Evolutionary conservation across 768 basidiomycete genomes (phyloP).

Genomic region (Lactarius indigo): DNA sequence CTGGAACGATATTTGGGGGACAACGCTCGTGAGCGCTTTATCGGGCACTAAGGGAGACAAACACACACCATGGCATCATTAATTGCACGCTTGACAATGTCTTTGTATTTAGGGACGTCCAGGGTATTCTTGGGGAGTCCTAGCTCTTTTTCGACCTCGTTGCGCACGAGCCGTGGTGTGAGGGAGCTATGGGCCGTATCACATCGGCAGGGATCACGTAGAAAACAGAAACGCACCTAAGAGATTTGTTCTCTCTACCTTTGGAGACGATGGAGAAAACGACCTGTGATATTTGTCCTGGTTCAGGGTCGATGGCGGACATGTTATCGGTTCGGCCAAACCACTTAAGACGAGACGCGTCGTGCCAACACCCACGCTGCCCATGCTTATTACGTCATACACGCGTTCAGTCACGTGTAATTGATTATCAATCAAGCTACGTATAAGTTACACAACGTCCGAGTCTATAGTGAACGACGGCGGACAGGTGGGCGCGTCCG

Average conservation of each 20-base stretch:
- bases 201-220: background rate
- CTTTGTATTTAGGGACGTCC: background rate
- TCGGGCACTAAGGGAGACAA: background rate
- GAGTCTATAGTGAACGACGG: constrained; percentile 45
- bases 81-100: constrained; percentile 15
- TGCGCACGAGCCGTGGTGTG: constrained; percentile 21
- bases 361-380: background rate
- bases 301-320: background rate
- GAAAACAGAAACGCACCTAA: background rate
- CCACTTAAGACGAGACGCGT: background rate
- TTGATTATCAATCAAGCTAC: constrained; percentile 1
- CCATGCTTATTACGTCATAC: constrained; percentile 3
- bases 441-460: background rate
- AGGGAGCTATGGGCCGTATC: constrained; percentile 6
- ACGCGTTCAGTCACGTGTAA: background rate
- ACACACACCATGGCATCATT: constrained; percentile 16
- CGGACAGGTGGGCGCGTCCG: constrained; percentile 64
- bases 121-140: constrained; percentile 5
- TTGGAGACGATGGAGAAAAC: constrained; percentile 13
- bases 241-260: constrained; percentile 4
- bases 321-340: background rate
- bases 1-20: background rate
- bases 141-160: constrained; percentile 6
- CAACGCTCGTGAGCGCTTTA: background rate
- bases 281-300: background rate